Conservation (phyloP, 2,329 filamentous ascomycete species). For the Didymella glomerata region DNA sequence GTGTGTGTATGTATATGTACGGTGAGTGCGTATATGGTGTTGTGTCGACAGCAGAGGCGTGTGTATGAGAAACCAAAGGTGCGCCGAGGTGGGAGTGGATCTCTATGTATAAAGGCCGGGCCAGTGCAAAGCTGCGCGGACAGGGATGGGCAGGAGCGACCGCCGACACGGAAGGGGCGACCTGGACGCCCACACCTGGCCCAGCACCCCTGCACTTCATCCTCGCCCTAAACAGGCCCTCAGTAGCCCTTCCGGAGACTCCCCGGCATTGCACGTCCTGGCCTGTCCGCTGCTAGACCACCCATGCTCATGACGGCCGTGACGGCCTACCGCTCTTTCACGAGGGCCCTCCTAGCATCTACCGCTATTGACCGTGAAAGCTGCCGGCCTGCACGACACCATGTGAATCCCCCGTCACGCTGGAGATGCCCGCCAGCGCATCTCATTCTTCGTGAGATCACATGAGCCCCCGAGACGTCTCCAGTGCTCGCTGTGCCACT, state of each 20-base stretch:
- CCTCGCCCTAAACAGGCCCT: slow-evolving; percentile 26
- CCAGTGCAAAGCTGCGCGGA: slow-evolving; percentile 25
- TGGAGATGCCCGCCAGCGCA: slow-evolving; percentile 5
- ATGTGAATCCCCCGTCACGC: slow-evolving; percentile 9
- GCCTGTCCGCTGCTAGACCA: slow-evolving; percentile 14
- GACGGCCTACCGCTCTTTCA: slow-evolving; percentile 26
- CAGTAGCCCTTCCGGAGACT: slow-evolving; percentile 25
- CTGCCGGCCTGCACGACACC: slow-evolving; percentile 13
- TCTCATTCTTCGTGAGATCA: slow-evolving; percentile 19
- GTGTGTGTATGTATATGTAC: not conserved
- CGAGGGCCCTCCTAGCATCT: slow-evolving; percentile 1
- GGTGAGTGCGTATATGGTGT: not conserved
- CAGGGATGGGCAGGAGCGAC: slow-evolving; percentile 29
- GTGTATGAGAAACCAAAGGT: slow-evolving; percentile 15
- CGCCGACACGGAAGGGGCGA: slow-evolving; percentile 31
- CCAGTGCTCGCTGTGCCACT: slow-evolving; percentile 12
- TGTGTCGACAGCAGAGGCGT: slow-evolving; percentile 6
- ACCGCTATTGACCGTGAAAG: slow-evolving; percentile 13
- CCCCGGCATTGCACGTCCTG: slow-evolving; percentile 37
- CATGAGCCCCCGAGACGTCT: slow-evolving; percentile 12
- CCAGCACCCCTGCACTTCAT: slow-evolving; percentile 23
- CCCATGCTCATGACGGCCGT: slow-evolving; percentile 8
- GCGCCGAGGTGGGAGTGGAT: slow-evolving; percentile 31
- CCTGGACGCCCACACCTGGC: slow-evolving; percentile 30
- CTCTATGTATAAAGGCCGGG: slow-evolving; percentile 33